Percentiles rank a stretch among this genome's conserved stretches.
These are phyloP conservation scores for Barnettozyma salicaria DNA, from an alignment of 805 yeast genomes.

Conservation along the genomic window DNA sequence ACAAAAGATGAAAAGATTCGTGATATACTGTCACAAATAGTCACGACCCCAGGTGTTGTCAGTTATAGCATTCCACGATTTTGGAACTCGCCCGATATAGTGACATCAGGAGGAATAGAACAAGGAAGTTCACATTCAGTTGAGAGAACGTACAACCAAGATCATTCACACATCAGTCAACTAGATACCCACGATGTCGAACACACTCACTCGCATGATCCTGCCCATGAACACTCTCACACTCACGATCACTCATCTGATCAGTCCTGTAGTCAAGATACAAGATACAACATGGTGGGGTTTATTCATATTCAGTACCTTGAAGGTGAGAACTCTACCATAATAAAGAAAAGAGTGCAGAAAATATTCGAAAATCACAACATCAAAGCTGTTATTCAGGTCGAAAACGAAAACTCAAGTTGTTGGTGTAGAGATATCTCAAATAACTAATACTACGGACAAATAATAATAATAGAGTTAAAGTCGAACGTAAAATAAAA, in stretches of 20 bases:
- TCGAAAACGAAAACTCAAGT: conserved; percentile 54
- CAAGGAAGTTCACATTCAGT: conserved; percentile 24
- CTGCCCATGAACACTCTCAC: conserved; percentile 15
- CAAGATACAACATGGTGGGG: conserved; percentile 48
- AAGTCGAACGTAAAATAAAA: neutral
- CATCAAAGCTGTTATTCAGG: conserved; percentile 56
- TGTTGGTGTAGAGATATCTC: conserved; percentile 77
- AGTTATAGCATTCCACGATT: conserved; percentile 87
- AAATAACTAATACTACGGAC: too few relatives aligned
- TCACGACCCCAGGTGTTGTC: conserved; percentile 69
- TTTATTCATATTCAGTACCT: conserved; percentile 73
- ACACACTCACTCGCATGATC: conserved; percentile 31
- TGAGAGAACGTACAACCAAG: conserved; percentile 2
- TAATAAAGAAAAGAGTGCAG: conserved; percentile 55
- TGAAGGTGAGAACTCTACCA: conserved; percentile 58
- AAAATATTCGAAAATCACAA: conserved; percentile 43
- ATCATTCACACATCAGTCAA: conserved; percentile 7
- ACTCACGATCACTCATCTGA: conserved; percentile 11
- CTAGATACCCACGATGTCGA: conserved; percentile 1
- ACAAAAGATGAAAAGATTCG: conserved; percentile 59
- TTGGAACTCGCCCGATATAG: conserved; percentile 57
- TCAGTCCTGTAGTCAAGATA: conserved; percentile 6
- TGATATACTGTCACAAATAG: conserved; percentile 59
- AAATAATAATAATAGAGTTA: too few relatives aligned
- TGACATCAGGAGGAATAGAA: conserved; percentile 19